Conservation (phyloP, 2,329 filamentous ascomycete genomes). For the Beauveria pseudobassiana region DNA sequence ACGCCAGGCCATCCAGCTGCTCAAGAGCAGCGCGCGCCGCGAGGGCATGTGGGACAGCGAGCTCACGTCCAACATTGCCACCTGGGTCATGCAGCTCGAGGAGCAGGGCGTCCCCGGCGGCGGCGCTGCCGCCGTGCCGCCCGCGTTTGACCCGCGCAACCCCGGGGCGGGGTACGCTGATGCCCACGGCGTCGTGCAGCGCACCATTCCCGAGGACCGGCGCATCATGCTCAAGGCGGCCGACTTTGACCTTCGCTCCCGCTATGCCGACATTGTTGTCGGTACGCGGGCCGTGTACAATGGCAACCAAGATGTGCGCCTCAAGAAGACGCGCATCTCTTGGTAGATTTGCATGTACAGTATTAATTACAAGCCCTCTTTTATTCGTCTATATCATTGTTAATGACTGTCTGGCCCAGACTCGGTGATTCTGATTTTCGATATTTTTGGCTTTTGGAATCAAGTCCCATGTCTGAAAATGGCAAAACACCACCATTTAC, state of each 20-base stretch:
- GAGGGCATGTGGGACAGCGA: constrained; percentile 66
- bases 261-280: constrained; percentile 42
- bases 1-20: constrained; percentile 52
- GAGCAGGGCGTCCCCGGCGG: constrained; percentile 26
- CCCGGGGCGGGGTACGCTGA: constrained; percentile 2
- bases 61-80: constrained; percentile 46
- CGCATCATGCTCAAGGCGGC: constrained; percentile 49
- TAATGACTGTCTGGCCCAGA: background rate
- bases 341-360: constrained; percentile 31
- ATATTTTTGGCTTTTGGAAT: background rate
- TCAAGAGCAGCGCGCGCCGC: constrained; percentile 51
- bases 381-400: background rate
- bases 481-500: too few relatives aligned
- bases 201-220: constrained; percentile 41
- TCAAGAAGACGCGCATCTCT: constrained; percentile 35
- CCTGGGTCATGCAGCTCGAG: constrained; percentile 49
- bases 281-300: constrained; percentile 46
- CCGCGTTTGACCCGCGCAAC: constrained; percentile 25
- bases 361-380: background rate
- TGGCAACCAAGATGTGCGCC: constrained; percentile 39
- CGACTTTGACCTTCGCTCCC: constrained; percentile 48
- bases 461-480: background rate
- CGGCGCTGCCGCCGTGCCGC: background rate
- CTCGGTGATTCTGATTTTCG: too few relatives aligned
- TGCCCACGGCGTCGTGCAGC: constrained; percentile 2